Conservation (phyloP, 2,329 filamentous ascomycete genomes). For the Talaromyces rugulosus region DNA sequence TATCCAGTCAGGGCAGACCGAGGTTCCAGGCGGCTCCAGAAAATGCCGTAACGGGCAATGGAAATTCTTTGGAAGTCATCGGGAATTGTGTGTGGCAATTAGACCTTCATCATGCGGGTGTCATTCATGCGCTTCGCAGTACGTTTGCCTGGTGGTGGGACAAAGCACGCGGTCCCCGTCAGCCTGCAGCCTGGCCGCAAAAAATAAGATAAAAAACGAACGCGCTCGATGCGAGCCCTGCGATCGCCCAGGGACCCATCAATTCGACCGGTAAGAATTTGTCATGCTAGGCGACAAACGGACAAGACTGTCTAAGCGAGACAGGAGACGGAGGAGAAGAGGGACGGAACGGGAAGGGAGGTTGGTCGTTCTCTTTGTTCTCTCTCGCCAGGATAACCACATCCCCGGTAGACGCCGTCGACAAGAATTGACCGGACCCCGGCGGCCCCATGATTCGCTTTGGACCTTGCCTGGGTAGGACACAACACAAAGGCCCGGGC, state of each 20-base stretch:
- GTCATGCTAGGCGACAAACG: neutral
- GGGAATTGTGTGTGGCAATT: neutral
- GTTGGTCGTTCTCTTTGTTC: neutral
- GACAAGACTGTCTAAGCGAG: neutral
- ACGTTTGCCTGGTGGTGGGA: neutral
- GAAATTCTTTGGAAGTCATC: neutral
- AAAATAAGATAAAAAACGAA: neutral
- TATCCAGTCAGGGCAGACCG: neutral
- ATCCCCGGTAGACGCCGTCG: neutral
- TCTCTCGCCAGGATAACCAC: neutral
- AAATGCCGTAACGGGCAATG: neutral
- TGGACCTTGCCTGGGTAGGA: neutral
- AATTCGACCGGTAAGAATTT: neutral
- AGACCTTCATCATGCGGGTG: neutral
- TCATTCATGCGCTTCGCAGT: neutral
- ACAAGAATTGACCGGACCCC: neutral
- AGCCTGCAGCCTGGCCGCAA: neutral
- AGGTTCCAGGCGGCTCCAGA: neutral
- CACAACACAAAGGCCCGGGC: neutral
- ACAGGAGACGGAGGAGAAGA: neutral
- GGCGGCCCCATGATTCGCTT: neutral
- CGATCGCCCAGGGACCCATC: neutral
- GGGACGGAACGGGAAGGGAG: neutral
- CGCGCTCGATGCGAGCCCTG: neutral
- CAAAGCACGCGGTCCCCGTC: constrained; percentile 6